These are phyloP conservation scores for Isoetes taiwanensis DNA, from an alignment of 75 land plant species.

Conservation along the genomic window DNA sequence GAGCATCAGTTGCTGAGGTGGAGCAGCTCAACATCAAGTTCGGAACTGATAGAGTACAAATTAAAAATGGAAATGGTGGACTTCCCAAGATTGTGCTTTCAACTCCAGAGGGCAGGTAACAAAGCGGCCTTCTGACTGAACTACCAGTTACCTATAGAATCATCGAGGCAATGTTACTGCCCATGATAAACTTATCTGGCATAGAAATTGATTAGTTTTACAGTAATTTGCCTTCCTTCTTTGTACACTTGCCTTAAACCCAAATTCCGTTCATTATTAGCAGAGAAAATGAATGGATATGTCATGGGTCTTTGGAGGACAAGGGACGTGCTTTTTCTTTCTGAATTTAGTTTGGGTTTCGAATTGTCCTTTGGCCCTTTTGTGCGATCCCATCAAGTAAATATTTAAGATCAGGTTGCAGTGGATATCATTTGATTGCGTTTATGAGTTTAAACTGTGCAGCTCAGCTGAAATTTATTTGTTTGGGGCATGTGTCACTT, in stretches of 20 bases:
- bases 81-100: slow-evolving; percentile 21
- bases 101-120: slow-evolving; percentile 19
- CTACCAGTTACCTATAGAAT: neutral
- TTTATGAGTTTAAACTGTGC: slow-evolving; percentile 12
- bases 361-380: neutral
- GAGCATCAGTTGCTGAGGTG: no score
- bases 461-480: slow-evolving; percentile 85
- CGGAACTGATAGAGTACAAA: slow-evolving; percentile 7
- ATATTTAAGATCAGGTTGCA: neutral
- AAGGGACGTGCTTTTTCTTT: slow-evolving; percentile 22
- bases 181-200: neutral
- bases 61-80: slow-evolving; percentile 16
- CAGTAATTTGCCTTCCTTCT: slow-evolving; percentile 9
- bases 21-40: neutral
- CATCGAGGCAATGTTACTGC: neutral
- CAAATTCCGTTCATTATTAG: slow-evolving; percentile 5
- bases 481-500: slow-evolving; percentile 80
- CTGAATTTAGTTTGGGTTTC: slow-evolving; percentile 22
- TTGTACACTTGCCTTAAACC: slow-evolving; percentile 13
- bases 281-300: slow-evolving; percentile 25
- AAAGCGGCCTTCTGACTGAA: neutral
- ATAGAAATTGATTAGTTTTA: neutral
- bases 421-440: neutral
- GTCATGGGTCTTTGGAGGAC: slow-evolving; percentile 34
- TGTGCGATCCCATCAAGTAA: neutral